Base-by-base conservation (phyloP, 192 early-diverging fungal species). In the Coemansia sp. region DNA sequence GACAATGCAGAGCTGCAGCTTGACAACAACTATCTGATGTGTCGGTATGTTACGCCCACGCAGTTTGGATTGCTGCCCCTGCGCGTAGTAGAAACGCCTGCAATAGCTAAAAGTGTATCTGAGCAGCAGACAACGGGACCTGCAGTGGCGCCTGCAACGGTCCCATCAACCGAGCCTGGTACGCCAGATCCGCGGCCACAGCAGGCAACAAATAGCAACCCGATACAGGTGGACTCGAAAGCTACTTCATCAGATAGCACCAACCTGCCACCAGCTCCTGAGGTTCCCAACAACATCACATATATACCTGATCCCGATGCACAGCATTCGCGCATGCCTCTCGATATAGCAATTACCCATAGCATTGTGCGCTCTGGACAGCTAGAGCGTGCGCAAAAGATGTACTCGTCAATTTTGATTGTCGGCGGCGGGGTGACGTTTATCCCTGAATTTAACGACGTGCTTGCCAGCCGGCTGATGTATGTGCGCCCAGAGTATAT, bases 371-470 rank as follows among this genome's bases (percentile, higher is more conserved):
- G 76, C 37, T 73, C 82, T 40, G 84, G 87, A 5, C 82, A 86
- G 0, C 85, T 91, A 37, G 87, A 91, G 42, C 82, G 88, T 11
- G 73, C 86, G 21, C 83, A 83, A 27, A 89, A 89, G 57, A 71
- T 91, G 34, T 91, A 87, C 71, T 78, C 81, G 2, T 87, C 84
- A 18, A 88, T 95, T 24, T 82, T 95, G 23, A 50, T 95, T n/a
- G 89, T 93, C 13, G 93, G 93, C 9, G 92, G 92, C 27, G 92
- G 92, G 19, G 86, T 84, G 9, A 60, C 73, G 13, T 82, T 86
- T 63, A 82, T 90, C 34, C 71, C 83, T 2, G 86, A 85, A 4
- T 85, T 95, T 50, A 58, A 53, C 41, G 59, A 67, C 2, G 37
- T 79, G 45, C 51, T 79, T 46, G 52, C 69, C 9, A 71, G 54